Base-by-base conservation (phyloP, 2,329 filamentous ascomycete species). In the Thielaviopsis populi region DNA sequence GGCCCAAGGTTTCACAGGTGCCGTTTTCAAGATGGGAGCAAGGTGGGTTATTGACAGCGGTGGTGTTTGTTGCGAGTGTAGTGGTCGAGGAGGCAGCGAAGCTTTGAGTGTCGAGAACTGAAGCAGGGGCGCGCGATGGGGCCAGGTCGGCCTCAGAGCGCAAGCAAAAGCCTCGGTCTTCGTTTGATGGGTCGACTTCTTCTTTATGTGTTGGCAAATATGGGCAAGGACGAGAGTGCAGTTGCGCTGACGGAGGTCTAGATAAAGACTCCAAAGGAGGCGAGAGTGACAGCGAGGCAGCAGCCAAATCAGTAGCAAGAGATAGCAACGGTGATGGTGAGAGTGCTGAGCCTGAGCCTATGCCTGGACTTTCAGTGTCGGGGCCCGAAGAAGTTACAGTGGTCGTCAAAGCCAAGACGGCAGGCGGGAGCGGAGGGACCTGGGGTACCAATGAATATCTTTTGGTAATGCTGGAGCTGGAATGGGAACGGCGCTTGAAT, bases 61-160 rank as follows among this genome's bases (percentile, higher is more conserved):
- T 6, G 3, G 27, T 19, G n/a, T 30, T 30, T 56, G 53, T 56
- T 22, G 53, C 30, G 53, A 37, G 53, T 37, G 53, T 56, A 1
- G 19, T 46, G 42, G 19, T 19, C 13, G 41, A 19, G 41, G 24
- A 61, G 41, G 2, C 19, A 11, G 27, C n/a, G 27, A 27, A 61
- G 19, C 33, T 61, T 22, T 40, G 4, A 6, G 37, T 7, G 40
- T 62, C 63, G 27, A 59, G 48, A 41, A 61, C 7, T 24, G 59
- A 46, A 11, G 42, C 59, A 27, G 58, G 30, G 10, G 50, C 59
- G 33, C 30, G 63, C 19, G 63, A 59, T 46, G 61, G 41, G 22
- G 19, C 37, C 37, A 59, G 59, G 54, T 65, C 59, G 10, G 59
- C 54, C 22, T 62, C 59, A 11, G 58, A 41, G 17, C 53, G 30